Evolutionary conservation across 2,329 filamentous ascomycete species (phyloP).

Genomic region (Hyphodiscus sp.): DNA sequence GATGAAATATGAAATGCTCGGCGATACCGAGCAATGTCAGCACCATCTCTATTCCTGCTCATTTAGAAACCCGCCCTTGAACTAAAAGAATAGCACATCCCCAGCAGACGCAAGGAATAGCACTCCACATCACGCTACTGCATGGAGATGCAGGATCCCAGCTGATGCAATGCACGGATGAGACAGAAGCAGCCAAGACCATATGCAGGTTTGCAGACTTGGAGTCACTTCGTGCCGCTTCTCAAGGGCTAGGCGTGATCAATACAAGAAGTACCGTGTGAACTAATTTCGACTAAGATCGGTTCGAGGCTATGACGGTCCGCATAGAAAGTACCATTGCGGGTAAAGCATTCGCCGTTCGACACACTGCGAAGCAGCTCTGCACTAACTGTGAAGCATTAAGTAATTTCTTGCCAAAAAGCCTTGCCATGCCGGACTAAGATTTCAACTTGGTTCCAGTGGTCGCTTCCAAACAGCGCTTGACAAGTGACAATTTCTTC

Average conservation of each 20-base stretch:
- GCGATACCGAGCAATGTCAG: background rate
- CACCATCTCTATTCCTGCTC: background rate
- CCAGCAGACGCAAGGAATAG: background rate
- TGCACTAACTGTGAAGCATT: too few species aligned
- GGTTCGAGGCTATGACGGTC: too few species aligned
- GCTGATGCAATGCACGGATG: constrained; percentile 1
- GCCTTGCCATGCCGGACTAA: too few species aligned
- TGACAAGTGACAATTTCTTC: background rate
- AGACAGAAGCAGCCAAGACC: background rate
- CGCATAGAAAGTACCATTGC: too few species aligned
- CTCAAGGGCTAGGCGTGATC: too few species aligned
- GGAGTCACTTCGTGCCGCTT: too few species aligned
- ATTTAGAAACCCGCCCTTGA: background rate
- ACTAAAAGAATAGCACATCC: background rate
- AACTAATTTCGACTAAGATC: too few species aligned
- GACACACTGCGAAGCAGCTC: too few species aligned
- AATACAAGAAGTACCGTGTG: too few species aligned
- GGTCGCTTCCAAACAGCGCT: background rate
- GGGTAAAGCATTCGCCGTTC: too few species aligned
- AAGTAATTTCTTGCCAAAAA: too few species aligned
- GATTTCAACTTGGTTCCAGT: too few species aligned
- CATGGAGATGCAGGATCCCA: background rate
- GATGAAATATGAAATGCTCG: background rate
- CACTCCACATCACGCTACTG: constrained; percentile 7
- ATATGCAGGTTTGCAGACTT: background rate